Conservation (phyloP, 305 asterid species). For the Fraxinus xanthoxyloides region DNA sequence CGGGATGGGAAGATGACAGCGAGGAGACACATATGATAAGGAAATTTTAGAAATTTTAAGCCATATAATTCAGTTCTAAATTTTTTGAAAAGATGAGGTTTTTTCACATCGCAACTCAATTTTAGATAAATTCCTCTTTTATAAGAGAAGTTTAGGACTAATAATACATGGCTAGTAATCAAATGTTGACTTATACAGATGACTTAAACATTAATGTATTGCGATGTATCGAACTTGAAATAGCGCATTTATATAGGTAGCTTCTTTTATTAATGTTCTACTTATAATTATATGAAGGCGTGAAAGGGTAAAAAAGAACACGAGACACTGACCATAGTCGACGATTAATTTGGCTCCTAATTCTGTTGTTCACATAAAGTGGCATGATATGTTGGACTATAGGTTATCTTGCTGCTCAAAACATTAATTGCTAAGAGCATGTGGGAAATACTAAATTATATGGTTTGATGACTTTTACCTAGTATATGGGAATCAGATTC, state of each 20-base stretch:
- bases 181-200: not conserved
- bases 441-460: not conserved
- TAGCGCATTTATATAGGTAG: not conserved
- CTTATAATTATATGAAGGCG: not conserved
- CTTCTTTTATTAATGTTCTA: not conserved
- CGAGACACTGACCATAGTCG: not conserved
- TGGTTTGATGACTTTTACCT: not conserved
- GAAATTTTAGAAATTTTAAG: not conserved
- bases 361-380: not conserved
- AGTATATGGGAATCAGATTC: not conserved
- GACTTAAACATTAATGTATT: not conserved
- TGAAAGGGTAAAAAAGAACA: not conserved
- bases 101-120: not conserved
- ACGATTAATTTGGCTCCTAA: not conserved
- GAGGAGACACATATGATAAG: not conserved
- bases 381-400: not conserved
- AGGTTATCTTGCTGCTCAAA: conserved; percentile 1
- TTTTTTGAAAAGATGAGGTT: not conserved
- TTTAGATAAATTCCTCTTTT: not conserved
- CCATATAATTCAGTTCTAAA: not conserved
- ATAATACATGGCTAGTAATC: not conserved
- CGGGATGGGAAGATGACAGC: not conserved
- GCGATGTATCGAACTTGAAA: not conserved
- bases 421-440: not conserved
- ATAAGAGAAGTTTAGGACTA: not conserved